Evolutionary conservation across 768 basidiomycete species (phyloP).

Genomic region (Leccinum longicurvipes): DNA sequence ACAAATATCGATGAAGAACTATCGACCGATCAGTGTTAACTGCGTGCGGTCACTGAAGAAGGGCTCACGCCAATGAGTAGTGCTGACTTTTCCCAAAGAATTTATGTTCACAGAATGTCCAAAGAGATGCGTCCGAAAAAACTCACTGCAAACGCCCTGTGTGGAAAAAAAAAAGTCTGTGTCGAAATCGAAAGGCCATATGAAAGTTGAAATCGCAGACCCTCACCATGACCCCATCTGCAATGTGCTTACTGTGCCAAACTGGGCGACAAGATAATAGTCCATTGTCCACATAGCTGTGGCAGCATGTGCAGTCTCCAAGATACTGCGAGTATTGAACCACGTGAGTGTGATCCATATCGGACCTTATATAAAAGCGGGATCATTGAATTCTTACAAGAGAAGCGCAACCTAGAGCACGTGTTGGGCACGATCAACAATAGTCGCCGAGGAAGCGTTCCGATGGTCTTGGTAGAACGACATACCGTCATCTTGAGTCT

Average conservation of each 20-base stretch:
- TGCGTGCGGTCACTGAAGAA: too few species aligned
- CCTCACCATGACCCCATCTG: too few species aligned
- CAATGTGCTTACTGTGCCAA: too few species aligned
- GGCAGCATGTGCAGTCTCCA: slow-evolving; percentile 23
- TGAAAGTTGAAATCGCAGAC: too few species aligned
- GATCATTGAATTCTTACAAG: too few species aligned
- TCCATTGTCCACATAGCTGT: slow-evolving; percentile 23
- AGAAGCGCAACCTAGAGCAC: slow-evolving; percentile 18
- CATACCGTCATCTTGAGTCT: slow-evolving; percentile 24
- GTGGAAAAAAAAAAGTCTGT: too few species aligned
- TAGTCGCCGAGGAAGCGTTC: neutral
- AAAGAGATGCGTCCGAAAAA: neutral
- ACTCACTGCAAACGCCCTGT: neutral
- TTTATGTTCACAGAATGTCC: neutral
- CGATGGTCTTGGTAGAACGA: neutral
- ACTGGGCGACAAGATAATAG: slow-evolving; percentile 20
- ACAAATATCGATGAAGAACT: slow-evolving; percentile 27
- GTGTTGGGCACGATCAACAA: neutral
- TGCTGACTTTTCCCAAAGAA: too few species aligned
- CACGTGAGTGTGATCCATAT: too few species aligned
- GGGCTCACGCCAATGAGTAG: too few species aligned
- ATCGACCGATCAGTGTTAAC: too few species aligned
- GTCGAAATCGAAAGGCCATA: too few species aligned
- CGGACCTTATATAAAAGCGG: too few species aligned
- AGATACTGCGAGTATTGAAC: slow-evolving; percentile 5